Percentiles rank a stretch among this genome's conserved stretches.
Conservation (phyloP, 2,329 filamentous ascomycete species). For the Pseudovirgaria hyperparasitica region DNA sequence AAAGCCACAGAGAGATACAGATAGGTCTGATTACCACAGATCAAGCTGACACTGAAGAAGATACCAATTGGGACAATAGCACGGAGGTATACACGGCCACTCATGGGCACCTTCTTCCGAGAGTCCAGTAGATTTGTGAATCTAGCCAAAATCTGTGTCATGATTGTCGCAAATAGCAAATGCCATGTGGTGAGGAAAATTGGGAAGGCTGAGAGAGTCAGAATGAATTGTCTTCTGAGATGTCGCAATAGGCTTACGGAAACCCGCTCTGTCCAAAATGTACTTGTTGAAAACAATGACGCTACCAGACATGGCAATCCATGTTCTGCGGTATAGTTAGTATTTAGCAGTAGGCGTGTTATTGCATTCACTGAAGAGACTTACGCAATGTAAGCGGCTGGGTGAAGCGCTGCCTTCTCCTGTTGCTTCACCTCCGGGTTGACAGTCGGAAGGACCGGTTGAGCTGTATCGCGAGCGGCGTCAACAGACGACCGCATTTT, state of each 20-base stretch:
- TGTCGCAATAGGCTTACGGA: constrained; percentile 48
- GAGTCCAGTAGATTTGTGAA: constrained; percentile 86
- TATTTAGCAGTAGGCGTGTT: constrained; percentile 1
- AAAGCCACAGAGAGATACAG: constrained; percentile 92
- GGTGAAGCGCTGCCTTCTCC: constrained; percentile 65
- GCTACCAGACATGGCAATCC: constrained; percentile 85
- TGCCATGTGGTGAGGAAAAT: constrained; percentile 86
- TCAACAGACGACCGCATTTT: constrained; percentile 79
- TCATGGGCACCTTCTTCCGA: constrained; percentile 96
- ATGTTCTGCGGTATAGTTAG: constrained; percentile 45
- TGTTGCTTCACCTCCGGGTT: constrained; percentile 61
- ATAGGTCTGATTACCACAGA: constrained; percentile 93
- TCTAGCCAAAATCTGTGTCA: constrained; percentile 86
- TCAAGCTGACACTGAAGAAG: constrained; percentile 92
- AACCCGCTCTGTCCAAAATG: constrained; percentile 75
- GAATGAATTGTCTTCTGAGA: constrained; percentile 14
- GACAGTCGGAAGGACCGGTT: constrained; percentile 62
- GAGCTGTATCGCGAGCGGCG: constrained; percentile 46
- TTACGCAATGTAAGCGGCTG: constrained; percentile 71
- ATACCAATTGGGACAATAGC: constrained; percentile 90
- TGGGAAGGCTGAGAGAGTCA: constrained; percentile 41
- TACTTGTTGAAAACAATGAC: constrained; percentile 99
- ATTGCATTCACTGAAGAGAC: constrained; percentile 31
- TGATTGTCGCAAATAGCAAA: constrained; percentile 79
- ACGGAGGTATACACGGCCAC: constrained; percentile 78